These are phyloP conservation scores for Nitzschia putrida DNA, from an alignment of 108 stramenopile genomes.

Conservation along the genomic window DNA sequence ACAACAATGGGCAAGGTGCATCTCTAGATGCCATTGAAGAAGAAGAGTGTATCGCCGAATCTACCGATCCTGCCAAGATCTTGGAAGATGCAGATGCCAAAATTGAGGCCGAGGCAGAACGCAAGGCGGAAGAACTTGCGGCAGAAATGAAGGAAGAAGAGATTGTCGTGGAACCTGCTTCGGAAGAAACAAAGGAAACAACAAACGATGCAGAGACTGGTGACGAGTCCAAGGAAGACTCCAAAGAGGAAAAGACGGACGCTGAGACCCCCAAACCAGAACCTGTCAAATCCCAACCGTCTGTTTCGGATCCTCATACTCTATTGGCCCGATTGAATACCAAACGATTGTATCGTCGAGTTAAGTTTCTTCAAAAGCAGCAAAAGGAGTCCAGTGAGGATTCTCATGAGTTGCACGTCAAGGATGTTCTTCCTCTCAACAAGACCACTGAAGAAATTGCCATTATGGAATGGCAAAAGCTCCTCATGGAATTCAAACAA, in stretches of 20 bases:
- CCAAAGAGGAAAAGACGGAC: not conserved
- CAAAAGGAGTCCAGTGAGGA: constrained; percentile 9
- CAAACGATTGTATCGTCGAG: constrained; percentile 50
- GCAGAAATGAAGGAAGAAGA: not conserved
- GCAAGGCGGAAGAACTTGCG: not conserved
- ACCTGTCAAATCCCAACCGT: not conserved
- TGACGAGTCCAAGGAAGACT: constrained; percentile 1
- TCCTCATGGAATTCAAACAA: constrained; percentile 33
- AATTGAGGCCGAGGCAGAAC: not conserved
- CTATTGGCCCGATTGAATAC: constrained; percentile 77
- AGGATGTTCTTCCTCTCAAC: constrained; percentile 42
- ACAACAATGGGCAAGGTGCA: not conserved
- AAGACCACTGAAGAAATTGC: constrained; percentile 55
- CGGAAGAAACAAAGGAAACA: constrained; percentile 1
- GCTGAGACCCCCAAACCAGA: not conserved
- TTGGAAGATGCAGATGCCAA: not conserved
- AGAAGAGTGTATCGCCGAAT: not conserved
- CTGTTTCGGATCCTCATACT: constrained; percentile 29
- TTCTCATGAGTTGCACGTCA: constrained; percentile 15
- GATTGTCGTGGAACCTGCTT: not conserved
- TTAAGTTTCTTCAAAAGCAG: constrained; percentile 10
- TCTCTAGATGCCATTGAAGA: not conserved
- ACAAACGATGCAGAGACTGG: no score
- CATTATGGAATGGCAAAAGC: constrained; percentile 53
- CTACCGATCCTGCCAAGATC: not conserved